Evolutionary conservation across 495 filamentous ascomycete genomes (phyloP).

Genomic region (Penicilliopsis zonata): DNA sequence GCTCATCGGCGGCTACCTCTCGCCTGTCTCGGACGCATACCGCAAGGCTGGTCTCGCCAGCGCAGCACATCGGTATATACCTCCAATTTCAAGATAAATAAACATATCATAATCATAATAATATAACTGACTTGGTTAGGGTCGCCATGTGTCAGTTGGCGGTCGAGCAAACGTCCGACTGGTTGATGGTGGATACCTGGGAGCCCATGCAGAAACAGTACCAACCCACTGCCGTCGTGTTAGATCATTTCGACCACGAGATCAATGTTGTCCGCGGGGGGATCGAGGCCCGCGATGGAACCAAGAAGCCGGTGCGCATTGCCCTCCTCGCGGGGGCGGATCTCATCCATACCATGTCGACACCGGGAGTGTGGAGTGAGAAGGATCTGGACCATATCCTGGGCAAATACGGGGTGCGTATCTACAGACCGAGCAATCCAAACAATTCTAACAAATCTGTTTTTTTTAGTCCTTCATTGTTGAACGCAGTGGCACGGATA

Average conservation of each 20-base stretch:
- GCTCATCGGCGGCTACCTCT: constrained; percentile 73
- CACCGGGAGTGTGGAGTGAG: constrained; percentile 64
- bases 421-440: neutral
- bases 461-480: constrained; percentile 61
- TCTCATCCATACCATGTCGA: constrained; percentile 77
- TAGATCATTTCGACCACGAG: constrained; percentile 83
- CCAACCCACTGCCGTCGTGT: constrained; percentile 75
- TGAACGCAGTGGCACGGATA: constrained; percentile 80
- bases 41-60: constrained; percentile 79
- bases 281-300: constrained; percentile 52
- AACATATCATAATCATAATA: too few relatives aligned
- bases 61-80: constrained; percentile 52
- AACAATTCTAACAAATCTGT: constrained; percentile 1
- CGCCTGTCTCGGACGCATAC: constrained; percentile 75
- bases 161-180: constrained; percentile 58
- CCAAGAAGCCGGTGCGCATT: constrained; percentile 49
- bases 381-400: constrained; percentile 80
- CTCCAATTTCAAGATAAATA: neutral
- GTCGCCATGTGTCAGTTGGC: constrained; percentile 67
- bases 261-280: constrained; percentile 71
- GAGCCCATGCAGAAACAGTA: constrained; percentile 65
- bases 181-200: constrained; percentile 83
- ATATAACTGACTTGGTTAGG: too few relatives aligned
- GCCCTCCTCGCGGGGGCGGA: constrained; percentile 72
- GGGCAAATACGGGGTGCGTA: constrained; percentile 55